Base-by-base conservation (phyloP, 192 early-diverging fungal species). In the Coemansia sp. region DNA sequence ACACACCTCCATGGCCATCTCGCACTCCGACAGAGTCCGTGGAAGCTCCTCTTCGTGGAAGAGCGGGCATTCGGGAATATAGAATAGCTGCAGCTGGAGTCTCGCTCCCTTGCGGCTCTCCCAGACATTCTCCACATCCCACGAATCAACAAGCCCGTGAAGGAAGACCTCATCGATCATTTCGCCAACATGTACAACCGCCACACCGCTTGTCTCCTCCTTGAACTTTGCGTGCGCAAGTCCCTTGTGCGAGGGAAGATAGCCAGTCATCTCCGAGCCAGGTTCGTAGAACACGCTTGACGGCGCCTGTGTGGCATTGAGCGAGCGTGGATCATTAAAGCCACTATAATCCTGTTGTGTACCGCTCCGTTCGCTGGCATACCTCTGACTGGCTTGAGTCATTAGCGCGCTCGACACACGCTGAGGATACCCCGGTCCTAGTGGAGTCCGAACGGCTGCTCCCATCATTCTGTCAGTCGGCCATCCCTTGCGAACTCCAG, bases 61-160 rank as follows among this genome's bases (percentile, higher is more conserved):
- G 53, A 81, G 66, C 39, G 76, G 83, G 37, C 74, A 75, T 31
- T 74, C 75, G 43, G 79, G 83, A 20, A 84, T 73, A 35, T 75
- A 84, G 48, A 81, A 84, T n/a, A 84, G 64, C 71, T 84, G 83
- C 52, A 84, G 62, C 58, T 78, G 69, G 30, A 84, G 29, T 1
- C 70, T 69, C n/a, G 72, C 83, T 0, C 73, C 79, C 37, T 71
- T 71, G 43, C 71, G 69, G 70, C 70, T 81, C 55, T 78, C 72
- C 79, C 79, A 84, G 28, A 79, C 76, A 28, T 77, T 79, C 48
- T 84, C 79, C 12, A 84, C 79, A 43, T 78, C 76, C 79, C 79
- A 84, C 46, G 71, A 74, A 63, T 77, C 79, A 10, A 84, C 71
- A 18, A 79, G 79, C 2, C 70, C 76, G 34, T 70, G 75, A 57